Conservation (phyloP, 2,329 filamentous ascomycete genomes). For the Paracorniculantispora psalliotae region DNA sequence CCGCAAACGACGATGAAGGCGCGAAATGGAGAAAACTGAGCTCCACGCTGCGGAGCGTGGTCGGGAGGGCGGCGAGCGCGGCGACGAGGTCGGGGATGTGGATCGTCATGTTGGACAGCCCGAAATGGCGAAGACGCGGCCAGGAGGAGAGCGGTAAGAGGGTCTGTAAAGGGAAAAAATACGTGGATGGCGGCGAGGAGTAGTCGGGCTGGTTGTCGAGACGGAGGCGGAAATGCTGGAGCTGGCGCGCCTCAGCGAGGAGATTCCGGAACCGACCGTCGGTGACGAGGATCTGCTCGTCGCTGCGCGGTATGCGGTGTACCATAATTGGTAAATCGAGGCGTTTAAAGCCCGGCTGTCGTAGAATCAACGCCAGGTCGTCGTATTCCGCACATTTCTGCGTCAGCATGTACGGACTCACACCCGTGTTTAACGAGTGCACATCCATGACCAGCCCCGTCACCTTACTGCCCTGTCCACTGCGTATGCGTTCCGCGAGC, state of each 20-base stretch:
- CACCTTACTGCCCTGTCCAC: slow-evolving; percentile 20
- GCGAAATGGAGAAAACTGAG: slow-evolving; percentile 28
- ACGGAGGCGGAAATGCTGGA: slow-evolving; percentile 22
- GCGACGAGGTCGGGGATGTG: slow-evolving; percentile 23
- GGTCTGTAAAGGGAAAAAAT: slow-evolving; percentile 19
- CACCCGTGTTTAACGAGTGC: slow-evolving; percentile 24
- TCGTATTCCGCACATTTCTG: slow-evolving; percentile 21
- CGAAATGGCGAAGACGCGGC: slow-evolving; percentile 27
- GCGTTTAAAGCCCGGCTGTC: background rate
- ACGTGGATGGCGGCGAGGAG: background rate
- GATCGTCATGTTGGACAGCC: slow-evolving; percentile 24
- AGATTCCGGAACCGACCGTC: slow-evolving; percentile 15
- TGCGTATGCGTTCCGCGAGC: slow-evolving; percentile 21
- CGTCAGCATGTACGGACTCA: slow-evolving; percentile 29
- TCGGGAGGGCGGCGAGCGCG: slow-evolving; percentile 24
- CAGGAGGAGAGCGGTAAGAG: slow-evolving; percentile 28
- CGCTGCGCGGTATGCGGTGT: background rate
- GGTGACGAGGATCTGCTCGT: background rate
- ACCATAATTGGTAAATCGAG: background rate
- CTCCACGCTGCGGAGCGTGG: slow-evolving; percentile 26
- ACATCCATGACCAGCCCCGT: slow-evolving; percentile 32
- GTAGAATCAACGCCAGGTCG: slow-evolving; percentile 17
- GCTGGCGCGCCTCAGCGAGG: slow-evolving; percentile 14
- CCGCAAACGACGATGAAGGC: background rate
- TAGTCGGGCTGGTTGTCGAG: slow-evolving; percentile 10